Evolutionary conservation across 1,139 yeast species (phyloP).

Genomic region (Kodamaea sp.): DNA sequence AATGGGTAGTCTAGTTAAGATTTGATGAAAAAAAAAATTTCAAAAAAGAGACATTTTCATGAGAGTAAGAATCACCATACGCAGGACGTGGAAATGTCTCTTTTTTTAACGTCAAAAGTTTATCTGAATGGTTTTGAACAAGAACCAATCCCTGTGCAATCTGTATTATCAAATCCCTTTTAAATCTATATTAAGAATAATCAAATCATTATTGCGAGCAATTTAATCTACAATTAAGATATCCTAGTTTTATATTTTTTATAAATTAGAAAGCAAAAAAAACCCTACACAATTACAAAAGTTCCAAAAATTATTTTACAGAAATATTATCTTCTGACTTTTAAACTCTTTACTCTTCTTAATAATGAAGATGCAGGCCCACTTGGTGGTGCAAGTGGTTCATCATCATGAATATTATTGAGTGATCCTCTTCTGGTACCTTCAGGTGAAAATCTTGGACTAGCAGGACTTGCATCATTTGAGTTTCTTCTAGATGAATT

Average conservation of each 20-base stretch:
- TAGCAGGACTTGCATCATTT: conserved; percentile 21
- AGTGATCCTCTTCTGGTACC: conserved; percentile 22
- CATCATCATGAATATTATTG: conserved; percentile 13
- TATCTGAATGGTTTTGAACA: too few species aligned
- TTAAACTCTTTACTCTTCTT: conserved; percentile 84
- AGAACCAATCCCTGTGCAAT: too few species aligned
- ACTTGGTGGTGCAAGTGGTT: conserved; percentile 12
- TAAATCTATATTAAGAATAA: too few species aligned
- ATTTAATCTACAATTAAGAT: not conserved
- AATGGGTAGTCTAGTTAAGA: not conserved
- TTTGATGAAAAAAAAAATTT: not conserved
- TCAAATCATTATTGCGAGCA: not conserved
- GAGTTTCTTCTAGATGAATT: conserved; percentile 33
- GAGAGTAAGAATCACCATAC: not conserved
- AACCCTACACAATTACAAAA: not conserved
- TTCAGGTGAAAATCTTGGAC: conserved; percentile 11
- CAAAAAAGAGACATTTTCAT: not conserved
- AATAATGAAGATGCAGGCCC: conserved; percentile 44
- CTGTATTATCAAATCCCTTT: too few species aligned
- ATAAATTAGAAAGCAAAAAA: not conserved
- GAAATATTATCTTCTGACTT: conserved; percentile 48
- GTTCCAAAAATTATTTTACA: not conserved
- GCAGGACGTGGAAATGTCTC: too few species aligned
- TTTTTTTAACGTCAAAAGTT: too few species aligned
- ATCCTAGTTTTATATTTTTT: not conserved